These are phyloP conservation scores for Lachnellula cervina DNA, from an alignment of 2,329 filamentous ascomycete species.

Conservation along the genomic window DNA sequence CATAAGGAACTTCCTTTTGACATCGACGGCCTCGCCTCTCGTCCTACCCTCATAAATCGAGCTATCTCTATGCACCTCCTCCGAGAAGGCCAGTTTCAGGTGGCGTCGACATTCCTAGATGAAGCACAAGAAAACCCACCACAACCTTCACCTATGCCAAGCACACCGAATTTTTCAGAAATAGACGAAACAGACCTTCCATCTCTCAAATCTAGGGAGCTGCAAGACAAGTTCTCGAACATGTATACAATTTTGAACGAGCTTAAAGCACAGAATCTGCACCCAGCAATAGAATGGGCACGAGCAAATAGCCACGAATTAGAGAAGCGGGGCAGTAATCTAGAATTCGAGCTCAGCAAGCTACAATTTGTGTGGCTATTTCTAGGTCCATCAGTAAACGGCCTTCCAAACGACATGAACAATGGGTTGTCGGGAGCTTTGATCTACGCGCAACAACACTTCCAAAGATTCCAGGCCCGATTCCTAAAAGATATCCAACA, in stretches of 20 bases:
- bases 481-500: constrained; percentile 77
- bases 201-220: constrained; percentile 56
- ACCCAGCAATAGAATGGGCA: constrained; percentile 86
- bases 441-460: constrained; percentile 69
- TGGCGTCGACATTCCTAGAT: constrained; percentile 77
- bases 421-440: constrained; percentile 63
- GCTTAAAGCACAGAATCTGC: constrained; percentile 68
- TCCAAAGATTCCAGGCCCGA: constrained; percentile 66
- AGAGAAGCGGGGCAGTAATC: constrained; percentile 78
- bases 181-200: constrained; percentile 41
- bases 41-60: constrained; percentile 76
- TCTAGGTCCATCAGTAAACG: constrained; percentile 53
- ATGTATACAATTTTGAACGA: constrained; percentile 89
- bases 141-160: constrained; percentile 32
- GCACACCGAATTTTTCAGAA: constrained; percentile 30
- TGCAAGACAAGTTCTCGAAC: constrained; percentile 76
- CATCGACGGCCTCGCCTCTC: constrained; percentile 72
- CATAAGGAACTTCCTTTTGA: constrained; percentile 67
- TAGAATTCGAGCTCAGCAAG: constrained; percentile 91
- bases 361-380: constrained; percentile 89
- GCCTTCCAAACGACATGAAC: constrained; percentile 48
- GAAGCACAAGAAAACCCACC: constrained; percentile 55
- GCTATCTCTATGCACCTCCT: constrained; percentile 96
- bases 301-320: constrained; percentile 63
- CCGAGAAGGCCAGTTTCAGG: constrained; percentile 86